Evolutionary conservation across 2,329 filamentous ascomycete genomes (phyloP).

Genomic region (Fusarium sp.): DNA sequence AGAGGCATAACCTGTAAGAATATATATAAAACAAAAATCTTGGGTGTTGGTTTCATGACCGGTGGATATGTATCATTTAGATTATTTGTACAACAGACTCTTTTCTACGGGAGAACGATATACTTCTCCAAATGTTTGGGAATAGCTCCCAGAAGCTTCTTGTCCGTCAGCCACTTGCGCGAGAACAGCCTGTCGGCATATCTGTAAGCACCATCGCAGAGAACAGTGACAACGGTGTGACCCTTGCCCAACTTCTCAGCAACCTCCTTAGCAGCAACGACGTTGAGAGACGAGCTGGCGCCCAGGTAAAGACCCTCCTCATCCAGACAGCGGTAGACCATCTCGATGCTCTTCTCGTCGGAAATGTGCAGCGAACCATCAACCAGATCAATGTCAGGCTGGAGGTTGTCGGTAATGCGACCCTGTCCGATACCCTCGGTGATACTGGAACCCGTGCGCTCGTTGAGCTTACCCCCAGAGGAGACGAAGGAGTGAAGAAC

Average conservation of each 20-base stretch:
- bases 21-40: neutral
- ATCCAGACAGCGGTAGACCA: slow-evolving; percentile 96
- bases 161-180: slow-evolving; percentile 87
- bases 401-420: slow-evolving; percentile 93
- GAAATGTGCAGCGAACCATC: slow-evolving; percentile 87
- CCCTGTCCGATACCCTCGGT: slow-evolving; percentile 99
- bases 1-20: neutral
- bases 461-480: slow-evolving; percentile 84
- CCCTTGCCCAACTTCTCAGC: slow-evolving; percentile 90
- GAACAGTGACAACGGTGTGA: slow-evolving; percentile 90
- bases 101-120: slow-evolving; percentile 82
- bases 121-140: slow-evolving; percentile 91
- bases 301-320: slow-evolving; percentile 97
- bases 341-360: slow-evolving; percentile 95
- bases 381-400: slow-evolving; percentile 83
- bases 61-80: slow-evolving; percentile 48
- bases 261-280: slow-evolving; percentile 93
- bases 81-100: slow-evolving; percentile 47
- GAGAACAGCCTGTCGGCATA: slow-evolving; percentile 97
- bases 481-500: slow-evolving; percentile 93
- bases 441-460: slow-evolving; percentile 87
- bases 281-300: slow-evolving; percentile 93
- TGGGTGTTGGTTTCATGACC: slow-evolving; percentile 30
- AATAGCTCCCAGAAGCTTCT: slow-evolving; percentile 84
- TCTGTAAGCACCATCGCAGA: slow-evolving; percentile 96